phyloP scores from a whole-genome alignment of 345 rosid genomes.

The Durio zibethinus region DNA sequence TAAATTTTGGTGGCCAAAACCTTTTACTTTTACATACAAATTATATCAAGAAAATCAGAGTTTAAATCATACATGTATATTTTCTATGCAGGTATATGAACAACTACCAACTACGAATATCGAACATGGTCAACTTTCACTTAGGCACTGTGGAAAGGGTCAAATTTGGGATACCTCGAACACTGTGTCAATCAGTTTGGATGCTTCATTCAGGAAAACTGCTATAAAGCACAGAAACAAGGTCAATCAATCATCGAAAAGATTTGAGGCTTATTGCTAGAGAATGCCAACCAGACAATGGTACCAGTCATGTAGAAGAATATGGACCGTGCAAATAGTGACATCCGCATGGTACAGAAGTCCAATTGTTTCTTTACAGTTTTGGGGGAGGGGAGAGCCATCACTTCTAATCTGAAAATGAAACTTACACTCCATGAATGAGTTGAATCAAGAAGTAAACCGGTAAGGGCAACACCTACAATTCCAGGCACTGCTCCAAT shows the following conservation, averaged over 20 bases:
- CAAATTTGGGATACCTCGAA: conserved; percentile 1
- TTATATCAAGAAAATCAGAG: background rate
- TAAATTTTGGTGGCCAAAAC: conserved; percentile 14
- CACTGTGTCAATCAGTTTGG: conserved; percentile 7
- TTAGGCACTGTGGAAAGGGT: conserved; percentile 7
- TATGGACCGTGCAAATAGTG: conserved; percentile 81
- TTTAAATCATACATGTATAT: background rate
- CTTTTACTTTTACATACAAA: conserved; percentile 3
- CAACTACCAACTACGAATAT: background rate
- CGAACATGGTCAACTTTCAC: background rate
- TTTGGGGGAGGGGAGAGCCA: background rate
- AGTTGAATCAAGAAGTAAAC: conserved; percentile 85
- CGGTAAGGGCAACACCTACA: conserved; percentile 86
- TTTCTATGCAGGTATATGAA: conserved; percentile 8
- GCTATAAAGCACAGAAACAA: background rate
- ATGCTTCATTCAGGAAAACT: conserved; percentile 6
- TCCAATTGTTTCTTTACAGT: background rate
- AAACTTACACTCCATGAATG: conserved; percentile 95
- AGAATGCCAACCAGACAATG: conserved; percentile 77
- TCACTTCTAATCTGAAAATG: background rate
- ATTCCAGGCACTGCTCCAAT: conserved; percentile 93
- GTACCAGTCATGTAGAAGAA: conserved; percentile 95
- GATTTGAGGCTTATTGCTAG: conserved; percentile 81
- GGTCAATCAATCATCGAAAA: conserved; percentile 48
- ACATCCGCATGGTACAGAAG: conserved; percentile 41